Evolutionary conservation across 2,329 filamentous ascomycete species (phyloP).

Genomic region (Colletotrichum liaoningense): DNA sequence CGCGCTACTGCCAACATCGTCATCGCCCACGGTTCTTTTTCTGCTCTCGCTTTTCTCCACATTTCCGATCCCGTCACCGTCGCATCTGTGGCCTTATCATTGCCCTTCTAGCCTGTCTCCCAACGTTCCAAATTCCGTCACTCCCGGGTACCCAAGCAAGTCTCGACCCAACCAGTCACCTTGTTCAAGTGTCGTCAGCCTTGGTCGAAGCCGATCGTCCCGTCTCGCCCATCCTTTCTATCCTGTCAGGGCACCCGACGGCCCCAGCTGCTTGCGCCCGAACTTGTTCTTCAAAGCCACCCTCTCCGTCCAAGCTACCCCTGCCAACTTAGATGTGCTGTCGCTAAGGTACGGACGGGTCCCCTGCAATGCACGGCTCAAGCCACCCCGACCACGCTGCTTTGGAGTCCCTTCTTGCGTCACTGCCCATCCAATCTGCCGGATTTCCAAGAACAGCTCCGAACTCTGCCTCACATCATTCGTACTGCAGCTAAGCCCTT

Average conservation of each 20-base stretch:
- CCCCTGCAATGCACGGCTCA: constrained; percentile 25
- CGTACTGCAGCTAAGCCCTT: constrained; percentile 32
- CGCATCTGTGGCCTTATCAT: constrained; percentile 21
- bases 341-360: constrained; percentile 16
- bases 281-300: constrained; percentile 3
- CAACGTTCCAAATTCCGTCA: constrained; percentile 28
- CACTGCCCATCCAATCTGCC: constrained; percentile 28
- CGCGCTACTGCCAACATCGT: constrained; percentile 15
- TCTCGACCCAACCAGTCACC: not conserved
- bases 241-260: constrained; percentile 9
- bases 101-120: constrained; percentile 11
- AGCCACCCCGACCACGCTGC: constrained; percentile 25
- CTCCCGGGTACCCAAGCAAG: constrained; percentile 4
- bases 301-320: constrained; percentile 21
- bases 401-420: constrained; percentile 32
- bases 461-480: constrained; percentile 27
- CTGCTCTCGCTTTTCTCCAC: constrained; percentile 10
- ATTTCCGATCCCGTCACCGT: constrained; percentile 12
- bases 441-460: constrained; percentile 34
- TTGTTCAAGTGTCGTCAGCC: not conserved
- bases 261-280: not conserved
- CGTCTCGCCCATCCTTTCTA: constrained; percentile 10
- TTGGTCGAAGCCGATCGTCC: constrained; percentile 31
- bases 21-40: constrained; percentile 25
- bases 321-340: constrained; percentile 18